Conservation (phyloP, 371 early-diverging fungal genomes). For the Mortierella sp. region DNA sequence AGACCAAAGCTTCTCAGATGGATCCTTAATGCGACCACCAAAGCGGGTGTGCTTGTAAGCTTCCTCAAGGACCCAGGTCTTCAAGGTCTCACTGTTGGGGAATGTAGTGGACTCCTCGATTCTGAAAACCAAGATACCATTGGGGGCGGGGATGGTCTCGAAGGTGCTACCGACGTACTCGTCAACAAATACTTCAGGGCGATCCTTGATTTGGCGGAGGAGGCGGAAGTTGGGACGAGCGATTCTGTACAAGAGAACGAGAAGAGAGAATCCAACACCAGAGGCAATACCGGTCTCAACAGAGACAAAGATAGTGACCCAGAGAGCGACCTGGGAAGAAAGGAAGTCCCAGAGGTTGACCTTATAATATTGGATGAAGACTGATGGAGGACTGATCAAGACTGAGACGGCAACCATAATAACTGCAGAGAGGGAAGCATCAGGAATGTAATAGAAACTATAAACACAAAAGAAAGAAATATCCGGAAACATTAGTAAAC, state of each 20-base stretch:
- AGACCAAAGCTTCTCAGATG: conserved; percentile 44
- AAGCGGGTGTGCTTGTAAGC: conserved; percentile 57
- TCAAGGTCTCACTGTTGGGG: conserved; percentile 74
- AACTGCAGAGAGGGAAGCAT: conserved; percentile 80
- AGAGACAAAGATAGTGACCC: conserved; percentile 62
- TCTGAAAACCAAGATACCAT: conserved; percentile 73
- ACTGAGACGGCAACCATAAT: conserved; percentile 79
- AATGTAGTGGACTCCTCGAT: conserved; percentile 79
- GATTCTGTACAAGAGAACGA: conserved; percentile 66
- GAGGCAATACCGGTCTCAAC: conserved; percentile 69
- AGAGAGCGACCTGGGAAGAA: conserved; percentile 57
- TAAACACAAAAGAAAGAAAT: not conserved
- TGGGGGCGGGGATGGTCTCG: conserved; percentile 58
- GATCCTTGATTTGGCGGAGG: conserved; percentile 48
- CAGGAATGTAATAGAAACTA: conserved; percentile 84
- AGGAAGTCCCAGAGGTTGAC: conserved; percentile 54
- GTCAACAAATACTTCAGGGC: conserved; percentile 51
- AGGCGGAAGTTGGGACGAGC: conserved; percentile 64
- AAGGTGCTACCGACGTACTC: conserved; percentile 25
- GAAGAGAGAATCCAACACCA: conserved; percentile 62
- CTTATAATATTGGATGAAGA: conserved; percentile 57
- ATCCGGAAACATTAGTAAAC: not conserved
- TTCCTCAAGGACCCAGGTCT: conserved; percentile 61
- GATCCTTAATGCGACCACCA: conserved; percentile 34
- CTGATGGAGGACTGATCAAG: conserved; percentile 66